Conservation (phyloP, 1,284 basidiomycete species). For the Prillingera fragicola region DNA sequence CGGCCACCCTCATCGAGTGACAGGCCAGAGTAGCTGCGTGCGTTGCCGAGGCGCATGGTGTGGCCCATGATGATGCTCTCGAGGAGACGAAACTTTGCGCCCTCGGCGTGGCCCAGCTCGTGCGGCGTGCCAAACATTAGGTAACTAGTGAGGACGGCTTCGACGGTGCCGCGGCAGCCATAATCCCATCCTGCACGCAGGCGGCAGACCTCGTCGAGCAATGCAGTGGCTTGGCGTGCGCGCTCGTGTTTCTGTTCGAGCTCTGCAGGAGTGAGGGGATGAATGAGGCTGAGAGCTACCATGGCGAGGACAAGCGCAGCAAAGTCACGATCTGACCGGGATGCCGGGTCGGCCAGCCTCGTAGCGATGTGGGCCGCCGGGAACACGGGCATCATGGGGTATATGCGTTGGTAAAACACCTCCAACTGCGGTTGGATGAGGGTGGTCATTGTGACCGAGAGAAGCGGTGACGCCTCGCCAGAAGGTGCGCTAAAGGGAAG, state of each 20-base stretch:
- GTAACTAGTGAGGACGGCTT: conserved; percentile 25
- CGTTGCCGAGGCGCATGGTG: conserved; percentile 17
- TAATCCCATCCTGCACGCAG: conserved; percentile 23
- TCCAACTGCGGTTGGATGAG: conserved; percentile 28
- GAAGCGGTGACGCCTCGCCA: conserved; percentile 23
- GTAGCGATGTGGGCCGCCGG: conserved; percentile 13
- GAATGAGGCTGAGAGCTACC: conserved; percentile 23
- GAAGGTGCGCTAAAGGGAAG: conserved; percentile 13
- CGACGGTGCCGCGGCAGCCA: conserved; percentile 17
- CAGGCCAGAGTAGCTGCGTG: conserved; percentile 6
- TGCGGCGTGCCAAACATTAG: conserved; percentile 31
- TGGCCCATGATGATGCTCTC: conserved; percentile 26
- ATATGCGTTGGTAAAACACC: conserved; percentile 25
- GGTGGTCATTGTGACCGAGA: conserved; percentile 19
- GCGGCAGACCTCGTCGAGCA: conserved; percentile 28
- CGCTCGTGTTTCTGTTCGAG: too few species aligned
- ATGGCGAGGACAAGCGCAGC: conserved; percentile 25
- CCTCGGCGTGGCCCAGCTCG: conserved; percentile 23
- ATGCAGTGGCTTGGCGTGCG: conserved; percentile 18
- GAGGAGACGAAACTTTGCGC: conserved; percentile 19
- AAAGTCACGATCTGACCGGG: conserved; percentile 14
- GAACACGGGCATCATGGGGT: conserved; percentile 34
- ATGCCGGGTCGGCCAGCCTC: conserved; percentile 11
- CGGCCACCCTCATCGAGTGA: conserved; percentile 13
- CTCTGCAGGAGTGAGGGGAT: conserved; percentile 20